Conservation (phyloP, 306 rosid species). For the Senna tora region DNA sequence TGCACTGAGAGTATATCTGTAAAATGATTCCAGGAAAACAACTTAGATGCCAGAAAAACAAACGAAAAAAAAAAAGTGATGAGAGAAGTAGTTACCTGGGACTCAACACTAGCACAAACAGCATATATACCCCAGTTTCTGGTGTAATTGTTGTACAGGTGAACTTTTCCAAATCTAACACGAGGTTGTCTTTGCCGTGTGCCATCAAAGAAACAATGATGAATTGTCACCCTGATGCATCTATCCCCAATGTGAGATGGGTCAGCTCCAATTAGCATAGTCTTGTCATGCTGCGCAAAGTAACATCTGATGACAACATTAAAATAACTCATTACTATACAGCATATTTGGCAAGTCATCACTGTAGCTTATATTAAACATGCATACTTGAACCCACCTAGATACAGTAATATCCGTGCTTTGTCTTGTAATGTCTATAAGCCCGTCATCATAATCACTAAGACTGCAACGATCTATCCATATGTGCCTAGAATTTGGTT, state of each 20-base stretch:
- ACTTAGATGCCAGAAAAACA: background rate
- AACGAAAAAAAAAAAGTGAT: background rate
- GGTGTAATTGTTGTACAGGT: constrained; percentile 88
- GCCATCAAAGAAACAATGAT: constrained; percentile 94
- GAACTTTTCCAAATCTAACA: constrained; percentile 84
- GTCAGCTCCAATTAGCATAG: constrained; percentile 92
- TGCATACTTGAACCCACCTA: constrained; percentile 54
- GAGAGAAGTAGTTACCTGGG: constrained; percentile 58
- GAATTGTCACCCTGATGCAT: constrained; percentile 91
- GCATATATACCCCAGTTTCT: constrained; percentile 93
- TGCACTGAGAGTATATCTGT: constrained; percentile 81
- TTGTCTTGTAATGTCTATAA: constrained; percentile 84
- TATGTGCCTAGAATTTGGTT: constrained; percentile 85
- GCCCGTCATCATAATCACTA: constrained; percentile 87
- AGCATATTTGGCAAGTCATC: constrained; percentile 19
- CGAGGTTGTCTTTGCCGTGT: constrained; percentile 93
- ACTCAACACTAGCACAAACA: constrained; percentile 95
- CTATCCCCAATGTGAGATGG: constrained; percentile 79
- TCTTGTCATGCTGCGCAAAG: constrained; percentile 86
- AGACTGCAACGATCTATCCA: constrained; percentile 98
- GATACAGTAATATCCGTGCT: constrained; percentile 93
- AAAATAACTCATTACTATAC: constrained; percentile 29
- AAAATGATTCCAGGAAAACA: constrained; percentile 26
- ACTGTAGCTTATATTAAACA: background rate
- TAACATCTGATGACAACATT: constrained; percentile 62